These are phyloP conservation scores for Pestalotiopsis sp. DNA, from an alignment of 2,329 filamentous ascomycete species.

Conservation along the genomic window DNA sequence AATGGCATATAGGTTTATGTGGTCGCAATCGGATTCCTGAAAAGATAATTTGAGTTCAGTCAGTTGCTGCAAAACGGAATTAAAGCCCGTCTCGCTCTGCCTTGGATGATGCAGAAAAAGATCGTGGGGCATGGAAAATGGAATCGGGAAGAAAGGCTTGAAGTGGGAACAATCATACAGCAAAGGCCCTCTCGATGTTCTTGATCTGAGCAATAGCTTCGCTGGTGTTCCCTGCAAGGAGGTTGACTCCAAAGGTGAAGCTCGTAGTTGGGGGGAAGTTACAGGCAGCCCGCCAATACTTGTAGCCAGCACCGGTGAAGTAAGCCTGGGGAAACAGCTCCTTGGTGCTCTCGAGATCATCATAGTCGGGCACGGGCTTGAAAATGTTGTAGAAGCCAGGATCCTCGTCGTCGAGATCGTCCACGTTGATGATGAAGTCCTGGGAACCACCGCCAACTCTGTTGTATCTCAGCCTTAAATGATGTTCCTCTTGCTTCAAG, in stretches of 20 bases:
- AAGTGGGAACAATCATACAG: background rate
- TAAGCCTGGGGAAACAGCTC: background rate
- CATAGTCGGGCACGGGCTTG: background rate
- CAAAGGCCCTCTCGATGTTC: background rate
- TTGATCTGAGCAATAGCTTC: background rate
- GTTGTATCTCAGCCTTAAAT: background rate
- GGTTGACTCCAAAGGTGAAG: background rate
- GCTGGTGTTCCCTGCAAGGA: background rate
- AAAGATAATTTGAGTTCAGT: background rate
- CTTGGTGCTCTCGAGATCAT: background rate
- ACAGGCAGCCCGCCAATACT: background rate
- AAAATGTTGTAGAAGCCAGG: background rate
- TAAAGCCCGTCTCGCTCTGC: background rate
- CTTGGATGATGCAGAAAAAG: background rate
- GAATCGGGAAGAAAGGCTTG: background rate
- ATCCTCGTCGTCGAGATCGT: background rate
- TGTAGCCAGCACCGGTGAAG: background rate
- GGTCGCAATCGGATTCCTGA: background rate
- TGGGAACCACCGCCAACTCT: background rate
- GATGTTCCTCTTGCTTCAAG: background rate
- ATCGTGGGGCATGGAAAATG: background rate
- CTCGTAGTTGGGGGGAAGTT: background rate
- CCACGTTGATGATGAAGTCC: background rate
- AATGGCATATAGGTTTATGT: background rate
- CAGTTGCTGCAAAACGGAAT: background rate